A percentile compares a stretch with the other conserved stretches of the same genome.
Conservation (phyloP, 78 protist genomes). For the Capsaspora owczarzaki region DNA sequence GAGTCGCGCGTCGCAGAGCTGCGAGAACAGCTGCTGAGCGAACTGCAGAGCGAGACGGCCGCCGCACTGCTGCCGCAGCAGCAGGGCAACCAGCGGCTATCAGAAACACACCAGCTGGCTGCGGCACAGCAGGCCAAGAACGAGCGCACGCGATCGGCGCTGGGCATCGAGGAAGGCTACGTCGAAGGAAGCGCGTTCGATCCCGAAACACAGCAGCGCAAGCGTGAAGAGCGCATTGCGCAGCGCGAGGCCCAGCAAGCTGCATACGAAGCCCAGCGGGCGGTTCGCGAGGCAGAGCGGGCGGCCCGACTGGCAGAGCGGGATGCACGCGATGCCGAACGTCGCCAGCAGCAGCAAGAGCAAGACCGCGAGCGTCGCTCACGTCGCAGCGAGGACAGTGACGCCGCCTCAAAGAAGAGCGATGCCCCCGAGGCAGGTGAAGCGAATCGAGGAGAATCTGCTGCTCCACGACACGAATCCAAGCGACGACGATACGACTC, state of each 20-base stretch:
- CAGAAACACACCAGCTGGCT: conserved; percentile 22
- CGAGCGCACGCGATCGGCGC: neutral
- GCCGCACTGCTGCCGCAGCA: neutral
- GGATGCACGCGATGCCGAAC: too few relatives aligned
- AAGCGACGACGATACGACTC: too few relatives aligned
- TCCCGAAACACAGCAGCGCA: neutral
- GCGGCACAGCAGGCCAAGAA: conserved; percentile 3
- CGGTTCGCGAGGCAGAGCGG: too few relatives aligned
- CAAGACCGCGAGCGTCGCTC: too few relatives aligned
- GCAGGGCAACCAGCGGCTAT: neutral
- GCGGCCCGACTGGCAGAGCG: too few relatives aligned
- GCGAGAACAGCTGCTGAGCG: neutral
- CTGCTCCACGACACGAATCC: too few relatives aligned
- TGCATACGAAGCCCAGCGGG: neutral
- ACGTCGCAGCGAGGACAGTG: too few relatives aligned
- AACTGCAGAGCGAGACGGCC: neutral
- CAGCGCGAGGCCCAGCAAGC: neutral
- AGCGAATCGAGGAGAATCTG: too few relatives aligned
- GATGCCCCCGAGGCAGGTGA: too few relatives aligned
- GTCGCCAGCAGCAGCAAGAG: neutral
- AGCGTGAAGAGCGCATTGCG: neutral
- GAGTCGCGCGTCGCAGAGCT: neutral
- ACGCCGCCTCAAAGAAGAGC: too few relatives aligned
- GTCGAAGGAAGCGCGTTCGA: neutral
- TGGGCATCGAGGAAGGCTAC: neutral